Base-by-base conservation (phyloP, 2,329 filamentous ascomycete genomes). In the Calonectria hongkongensis region DNA sequence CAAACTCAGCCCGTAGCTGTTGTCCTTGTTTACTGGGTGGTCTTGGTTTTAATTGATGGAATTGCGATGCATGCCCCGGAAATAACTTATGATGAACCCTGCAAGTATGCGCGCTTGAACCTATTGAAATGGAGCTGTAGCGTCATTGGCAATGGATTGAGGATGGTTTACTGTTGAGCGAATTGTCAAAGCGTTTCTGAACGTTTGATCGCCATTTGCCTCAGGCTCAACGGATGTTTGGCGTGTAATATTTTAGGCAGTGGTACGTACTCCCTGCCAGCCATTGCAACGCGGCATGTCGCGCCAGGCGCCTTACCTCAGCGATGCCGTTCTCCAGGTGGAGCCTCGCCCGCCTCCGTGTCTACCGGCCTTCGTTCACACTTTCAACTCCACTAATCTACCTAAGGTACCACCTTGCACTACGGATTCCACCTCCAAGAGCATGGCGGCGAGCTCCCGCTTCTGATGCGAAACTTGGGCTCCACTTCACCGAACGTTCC, bases 371-470 rank as follows among this genome's bases (percentile, higher is more conserved):
- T 58, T 36, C 30, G 54, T 64, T 68, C 50, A 60, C 36, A 43
- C 70, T 68, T 68, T 65, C 70, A 72, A 72, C 70, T 72, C 70
- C 70, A 72, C 70, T 72, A 65, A 68, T 72, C 70, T 64, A 65
- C 65, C 70, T 72, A 72, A 68, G 70, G 70, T 68, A 72, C 70
- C 65, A 65, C 70, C 58, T 72, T 72, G 30, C 65, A 72, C 58
- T 28, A 72, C 65, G 58, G 66, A 72, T 72, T 66, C 70, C 70
- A 72, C 70, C 65, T 64, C 58, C 48, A 68, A 51, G 70, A 65
- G 30, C n/a, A 72, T 72, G 58, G 65, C 70, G 70, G 69, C 64
- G 27, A 67, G 36, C 69, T 72, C 65, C 65, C 70, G 43, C 70
- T 66, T 68, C 50, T 72, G 65, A 72, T 50, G 65, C 70, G 51